Evolutionary conservation across 2,329 filamentous ascomycete genomes (phyloP), one percentile per base, ranked within the genome.

Genomic region (Ophiobolus disseminans): DNA sequence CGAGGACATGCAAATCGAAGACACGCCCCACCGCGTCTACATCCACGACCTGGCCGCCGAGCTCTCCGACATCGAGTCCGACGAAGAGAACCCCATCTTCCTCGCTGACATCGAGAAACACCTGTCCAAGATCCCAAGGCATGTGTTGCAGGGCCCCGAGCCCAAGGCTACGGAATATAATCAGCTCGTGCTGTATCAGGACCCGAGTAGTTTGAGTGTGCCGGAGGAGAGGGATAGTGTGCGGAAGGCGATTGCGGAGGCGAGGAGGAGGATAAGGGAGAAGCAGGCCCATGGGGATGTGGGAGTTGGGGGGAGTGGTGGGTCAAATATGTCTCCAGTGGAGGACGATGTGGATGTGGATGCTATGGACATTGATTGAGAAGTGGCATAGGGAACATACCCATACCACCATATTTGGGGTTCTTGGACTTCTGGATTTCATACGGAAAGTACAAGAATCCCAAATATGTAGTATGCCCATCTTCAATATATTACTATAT

Each of bases 41-140:
- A 91, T 99, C 62, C 87, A 92, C 78, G 86, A 95, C 73, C 80
- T 99, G 8, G 91, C 96, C 68, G 88, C 88, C 62, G 93, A 97
- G 75, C 82, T 97, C 37, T 87, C 87, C 11, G 85, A 87, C 57
- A 77, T 81, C 21, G 84, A 88, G 51, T 80, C 85, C 46, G 79
- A 82, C 52, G 78, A 83, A 17, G 81, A 82, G 58, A 82, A 78
- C 58, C 82, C 95, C 37, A 80, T 92, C 66, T 91, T 97, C 76
- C 81, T 96, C 0, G 86, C 91, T 0, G 90, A 95, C 68, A 89
- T 97, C 45, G 88, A 93, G 69, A 90, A 89, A 74, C 88, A 90
- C 68, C 80, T 97, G 42, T 81, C 81, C 54, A 80, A 82, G 49
- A 87, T 87, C 52, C 90, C 91, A 41, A 85, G 79, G 34, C 82